Evolutionary conservation across 257 asterid species (phyloP).

Genomic region (Gentiana dahurica): DNA sequence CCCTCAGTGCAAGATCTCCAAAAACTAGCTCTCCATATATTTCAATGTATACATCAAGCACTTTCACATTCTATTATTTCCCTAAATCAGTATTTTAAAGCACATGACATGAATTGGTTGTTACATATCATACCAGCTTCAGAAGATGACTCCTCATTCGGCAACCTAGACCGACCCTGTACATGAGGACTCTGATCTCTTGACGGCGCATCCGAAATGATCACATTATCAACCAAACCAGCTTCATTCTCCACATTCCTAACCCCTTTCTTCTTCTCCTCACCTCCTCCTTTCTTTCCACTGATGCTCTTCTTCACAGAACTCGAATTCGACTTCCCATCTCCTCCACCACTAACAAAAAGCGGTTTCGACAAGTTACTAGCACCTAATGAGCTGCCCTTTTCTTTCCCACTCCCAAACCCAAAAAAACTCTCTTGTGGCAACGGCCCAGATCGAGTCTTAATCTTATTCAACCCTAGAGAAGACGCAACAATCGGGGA

Average conservation of each 20-base stretch:
- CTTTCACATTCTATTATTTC: background rate
- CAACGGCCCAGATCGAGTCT: constrained; percentile 99
- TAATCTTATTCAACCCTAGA: constrained; percentile 85
- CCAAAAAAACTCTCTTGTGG: constrained; percentile 95
- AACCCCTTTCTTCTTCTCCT: constrained; percentile 17
- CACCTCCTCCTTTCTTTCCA: constrained; percentile 17
- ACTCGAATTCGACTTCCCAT: constrained; percentile 14
- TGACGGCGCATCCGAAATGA: constrained; percentile 54
- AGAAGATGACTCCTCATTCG: constrained; percentile 64
- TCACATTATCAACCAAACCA: constrained; percentile 43
- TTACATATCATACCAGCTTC: constrained; percentile 55
- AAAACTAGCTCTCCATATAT: background rate
- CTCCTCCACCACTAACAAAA: constrained; percentile 28
- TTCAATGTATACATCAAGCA: background rate
- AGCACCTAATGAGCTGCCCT: constrained; percentile 58
- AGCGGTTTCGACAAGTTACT: constrained; percentile 72
- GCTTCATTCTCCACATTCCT: constrained; percentile 9
- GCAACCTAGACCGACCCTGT: constrained; percentile 58
- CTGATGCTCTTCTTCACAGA: constrained; percentile 13
- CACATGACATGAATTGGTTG: background rate
- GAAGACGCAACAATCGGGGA: constrained; percentile 96
- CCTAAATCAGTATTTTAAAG: too few relatives aligned
- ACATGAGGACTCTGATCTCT: constrained; percentile 73
- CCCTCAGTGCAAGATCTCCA: too few relatives aligned
- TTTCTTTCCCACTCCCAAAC: constrained; percentile 55